These are phyloP conservation scores for Oenanthe sinensis DNA, from an alignment of 129 eudicot species.

Conservation along the genomic window DNA sequence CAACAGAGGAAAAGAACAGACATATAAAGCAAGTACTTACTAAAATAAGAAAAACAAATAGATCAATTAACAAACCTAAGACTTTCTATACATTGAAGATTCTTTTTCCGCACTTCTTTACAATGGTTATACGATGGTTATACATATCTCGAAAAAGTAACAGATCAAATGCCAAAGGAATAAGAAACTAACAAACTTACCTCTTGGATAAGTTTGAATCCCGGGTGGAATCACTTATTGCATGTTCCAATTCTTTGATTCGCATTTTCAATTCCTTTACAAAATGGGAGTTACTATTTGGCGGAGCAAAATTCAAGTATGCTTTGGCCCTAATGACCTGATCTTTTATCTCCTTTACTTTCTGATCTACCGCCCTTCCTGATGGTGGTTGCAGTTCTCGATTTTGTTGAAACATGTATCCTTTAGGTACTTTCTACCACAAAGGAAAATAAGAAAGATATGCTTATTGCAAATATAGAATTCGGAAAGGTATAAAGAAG, in stretches of 20 bases:
- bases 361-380: conserved; percentile 39
- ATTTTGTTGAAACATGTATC: conserved; percentile 25
- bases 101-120: not conserved
- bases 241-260: conserved; percentile 66
- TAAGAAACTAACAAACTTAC: conserved; percentile 24
- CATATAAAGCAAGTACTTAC: not conserved
- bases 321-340: conserved; percentile 86
- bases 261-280: conserved; percentile 71
- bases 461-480: conserved; percentile 6
- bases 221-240: conserved; percentile 51
- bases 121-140: not conserved
- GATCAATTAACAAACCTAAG: not conserved
- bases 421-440: conserved; percentile 38
- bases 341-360: conserved; percentile 82
- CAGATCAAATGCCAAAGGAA: not conserved
- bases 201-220: conserved; percentile 69
- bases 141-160: not conserved
- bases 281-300: conserved; percentile 63
- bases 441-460: conserved; percentile 13
- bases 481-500: too few species aligned
- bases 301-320: conserved; percentile 58
- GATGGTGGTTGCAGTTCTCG: conserved; percentile 19
- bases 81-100: not conserved
- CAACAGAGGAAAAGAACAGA: not conserved
- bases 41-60: not conserved